A percentile compares a stretch with the other conserved stretches of the same genome.
Evolutionary conservation across 768 basidiomycete species (phyloP).

Genomic region (Mrakia gelida): DNA sequence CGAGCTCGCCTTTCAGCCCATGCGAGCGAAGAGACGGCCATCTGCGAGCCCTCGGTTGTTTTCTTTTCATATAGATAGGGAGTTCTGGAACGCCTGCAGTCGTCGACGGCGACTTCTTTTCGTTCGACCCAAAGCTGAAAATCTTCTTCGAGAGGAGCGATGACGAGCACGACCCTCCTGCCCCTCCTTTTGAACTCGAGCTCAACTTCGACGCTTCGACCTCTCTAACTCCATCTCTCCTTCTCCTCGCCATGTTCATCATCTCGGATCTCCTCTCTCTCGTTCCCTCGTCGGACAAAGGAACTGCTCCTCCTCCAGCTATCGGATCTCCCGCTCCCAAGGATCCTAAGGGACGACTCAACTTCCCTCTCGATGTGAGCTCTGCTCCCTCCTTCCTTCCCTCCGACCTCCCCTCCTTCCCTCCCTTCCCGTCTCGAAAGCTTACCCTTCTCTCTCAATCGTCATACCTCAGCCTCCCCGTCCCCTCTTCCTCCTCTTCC

Average conservation of each 20-base stretch:
- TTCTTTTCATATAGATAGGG: too few relatives aligned
- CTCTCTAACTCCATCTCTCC: background rate
- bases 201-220: background rate
- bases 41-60: too few relatives aligned
- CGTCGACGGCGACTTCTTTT: too few relatives aligned
- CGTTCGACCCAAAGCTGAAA: background rate
- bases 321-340: slow-evolving; percentile 23
- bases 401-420: too few relatives aligned
- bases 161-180: background rate
- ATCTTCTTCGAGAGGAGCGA: too few relatives aligned
- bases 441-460: background rate
- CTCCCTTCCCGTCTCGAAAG: background rate
- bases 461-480: slow-evolving; percentile 22
- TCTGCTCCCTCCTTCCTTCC: background rate
- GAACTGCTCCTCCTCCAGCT: background rate
- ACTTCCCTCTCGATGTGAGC: slow-evolving; percentile 23
- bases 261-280: slow-evolving; percentile 27
- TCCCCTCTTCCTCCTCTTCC: slow-evolving; percentile 21
- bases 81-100: too few relatives aligned
- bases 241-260: slow-evolving; percentile 1
- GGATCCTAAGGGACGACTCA: slow-evolving; percentile 24
- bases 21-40: too few relatives aligned
- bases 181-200: background rate
- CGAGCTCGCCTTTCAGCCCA: too few relatives aligned
- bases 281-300: slow-evolving; percentile 17